Evolutionary conservation across 139 green algal species (phyloP), one percentile per base, ranked within the genome.

Genomic region (Deuterostichococcus epilithicus): DNA sequence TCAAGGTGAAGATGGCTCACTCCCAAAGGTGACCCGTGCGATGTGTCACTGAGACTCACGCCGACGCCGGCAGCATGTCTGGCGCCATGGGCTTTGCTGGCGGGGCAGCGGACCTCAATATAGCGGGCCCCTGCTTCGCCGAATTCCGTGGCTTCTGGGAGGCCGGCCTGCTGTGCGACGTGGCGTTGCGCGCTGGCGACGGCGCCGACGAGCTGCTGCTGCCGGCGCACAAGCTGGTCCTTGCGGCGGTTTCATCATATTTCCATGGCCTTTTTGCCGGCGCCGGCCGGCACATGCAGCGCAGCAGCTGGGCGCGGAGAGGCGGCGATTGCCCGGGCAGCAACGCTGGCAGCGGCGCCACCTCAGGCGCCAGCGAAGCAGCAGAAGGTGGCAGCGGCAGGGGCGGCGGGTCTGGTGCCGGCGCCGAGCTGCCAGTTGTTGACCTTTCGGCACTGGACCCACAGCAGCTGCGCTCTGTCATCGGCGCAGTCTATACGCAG

Each of bases 201-300:
- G 52, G 47, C 26, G 35, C 71, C 32, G 76, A 80, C 32, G 75
- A 60, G n/a, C 70, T 69, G 10, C 39, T 37, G 13, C 28, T 88
- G 25, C 52, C 67, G 0, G 60, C 66, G 20, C 84, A 88, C 59
- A 68, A 59, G 25, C 45, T 88, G 28, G 72, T 88, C 1, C 81
- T 88, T 3, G 81, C 84, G 30, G 77, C 84, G 35, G 70, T 44
- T 10, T 88, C 81, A 13, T 34, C 75, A 5, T 88, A 84, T 70
- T 88, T 88, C 73, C 65, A 75, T 10, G 84, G 78, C 0, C 47
- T 86, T 2, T 78, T 88, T 8, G 28, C 76, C 23, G 84, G 84
- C 1, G 60, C 78, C n/a, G 84, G 84, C 3, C 38, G 75, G 10
- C 38, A 33, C n/a, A 84, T 83, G 81, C 23, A 10, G 36, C 47